Evolutionary conservation across 139 green algal species (phyloP).

Genomic region (Ettlia oleoabundans): DNA sequence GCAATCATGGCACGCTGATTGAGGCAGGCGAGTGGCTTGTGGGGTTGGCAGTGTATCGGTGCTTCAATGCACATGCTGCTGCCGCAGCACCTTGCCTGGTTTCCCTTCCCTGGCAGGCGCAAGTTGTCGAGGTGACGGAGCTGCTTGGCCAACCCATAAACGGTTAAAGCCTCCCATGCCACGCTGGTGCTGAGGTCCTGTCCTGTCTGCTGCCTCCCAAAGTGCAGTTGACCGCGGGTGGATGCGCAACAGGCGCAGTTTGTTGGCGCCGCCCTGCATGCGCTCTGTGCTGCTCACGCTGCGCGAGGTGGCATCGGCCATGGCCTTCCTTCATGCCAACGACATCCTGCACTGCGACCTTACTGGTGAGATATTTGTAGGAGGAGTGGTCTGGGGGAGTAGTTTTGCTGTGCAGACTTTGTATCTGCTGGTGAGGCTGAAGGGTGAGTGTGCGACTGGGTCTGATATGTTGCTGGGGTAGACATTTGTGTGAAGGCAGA

Average conservation of each 20-base stretch:
- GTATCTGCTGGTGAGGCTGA: not conserved
- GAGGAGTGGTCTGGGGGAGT: not conserved
- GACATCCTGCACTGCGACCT: constrained; percentile 61
- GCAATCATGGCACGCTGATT: constrained; percentile 34
- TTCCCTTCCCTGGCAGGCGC: no score
- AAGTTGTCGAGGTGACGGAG: no score
- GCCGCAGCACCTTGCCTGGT: not conserved
- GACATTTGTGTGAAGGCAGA: no score
- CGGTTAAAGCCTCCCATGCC: no score
- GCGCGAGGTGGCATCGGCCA: constrained; percentile 51
- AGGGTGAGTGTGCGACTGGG: not conserved
- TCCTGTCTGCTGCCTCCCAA: not conserved
- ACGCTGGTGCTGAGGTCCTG: no score
- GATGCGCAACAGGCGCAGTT: constrained; percentile 14
- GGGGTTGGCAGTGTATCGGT: no score
- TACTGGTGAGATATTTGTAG: constrained; percentile 12
- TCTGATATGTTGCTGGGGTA: no score
- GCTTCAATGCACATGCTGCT: not conserved
- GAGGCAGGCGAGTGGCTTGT: constrained; percentile 4
- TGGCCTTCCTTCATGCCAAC: constrained; percentile 52
- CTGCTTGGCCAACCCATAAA: no score
- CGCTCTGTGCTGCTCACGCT: constrained; percentile 28
- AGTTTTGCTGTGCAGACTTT: no score
- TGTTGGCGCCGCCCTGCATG: constrained; percentile 16
- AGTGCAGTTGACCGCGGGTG: constrained; percentile 27